Base-by-base conservation (phyloP, 306 rosid species). In the Cicer yamashitae region DNA sequence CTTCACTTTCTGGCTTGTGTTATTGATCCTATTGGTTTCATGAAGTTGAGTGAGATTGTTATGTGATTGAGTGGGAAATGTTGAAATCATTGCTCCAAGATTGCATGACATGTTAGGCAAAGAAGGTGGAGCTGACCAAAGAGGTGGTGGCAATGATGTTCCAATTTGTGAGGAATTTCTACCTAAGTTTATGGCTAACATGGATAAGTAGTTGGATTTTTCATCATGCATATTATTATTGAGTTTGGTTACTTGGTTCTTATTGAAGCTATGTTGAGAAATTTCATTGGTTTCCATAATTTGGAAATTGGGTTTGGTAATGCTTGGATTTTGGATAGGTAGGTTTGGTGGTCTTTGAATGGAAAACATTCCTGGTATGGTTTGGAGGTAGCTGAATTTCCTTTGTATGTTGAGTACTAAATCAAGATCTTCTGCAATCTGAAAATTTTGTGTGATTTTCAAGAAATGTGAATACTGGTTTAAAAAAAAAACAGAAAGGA, bases 341-440 rank as follows among this genome's bases (percentile, higher is more conserved):
- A 84, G 72, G 85, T 82, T 79, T 58, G 89, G 84, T 60, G 93
- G 92, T 73, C 96, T 91, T 84, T 92, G 97, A 77, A 87, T 82
- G 14, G 96, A 77, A 14, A 89, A 88, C 12, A 78, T 79, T 6
- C 94, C 94, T 61, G 97, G 98, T 69, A 90, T 82, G 83, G 87
- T 91, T 50, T 91, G 96, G 8, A 94, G 91, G 80, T 84, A 86
- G 91, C 85, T 85, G 88, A 91, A 87, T 62, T 90, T 94, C 74
- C 91, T 88, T 75, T 94, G 96, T 62, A 88, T 79, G 86, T 51
- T 82, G n/a, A 89, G 81, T 18, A 91, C 96, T 65, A 91, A 72
- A 82, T 86, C 84, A 66, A 88, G 82, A 78, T 94, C 97, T 83
- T 91, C 97, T 41, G 67, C 65, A 43, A 89, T 86, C 98, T 93